These are phyloP conservation scores for Epichloe glyceriae DNA, from an alignment of 2,329 filamentous ascomycete species.

Conservation along the genomic window DNA sequence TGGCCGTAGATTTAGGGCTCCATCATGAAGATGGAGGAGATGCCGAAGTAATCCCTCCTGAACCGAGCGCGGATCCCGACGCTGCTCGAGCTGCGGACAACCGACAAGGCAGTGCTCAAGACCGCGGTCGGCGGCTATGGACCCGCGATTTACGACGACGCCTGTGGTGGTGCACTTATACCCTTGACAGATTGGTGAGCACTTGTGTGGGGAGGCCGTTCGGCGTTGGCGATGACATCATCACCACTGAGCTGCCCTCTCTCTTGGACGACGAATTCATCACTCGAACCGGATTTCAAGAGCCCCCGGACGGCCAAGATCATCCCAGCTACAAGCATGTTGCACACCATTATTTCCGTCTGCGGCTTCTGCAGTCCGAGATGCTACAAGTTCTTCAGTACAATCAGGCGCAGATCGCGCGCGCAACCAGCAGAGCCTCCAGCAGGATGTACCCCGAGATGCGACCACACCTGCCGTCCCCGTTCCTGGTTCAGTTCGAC, in stretches of 20 bases:
- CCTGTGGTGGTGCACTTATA: slow-evolving; percentile 96
- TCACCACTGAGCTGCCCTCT: slow-evolving; percentile 90
- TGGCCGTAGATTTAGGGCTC: slow-evolving; percentile 82
- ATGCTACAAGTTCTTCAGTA: slow-evolving; percentile 89
- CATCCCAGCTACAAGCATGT: slow-evolving; percentile 81
- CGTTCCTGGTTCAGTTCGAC: slow-evolving; percentile 71
- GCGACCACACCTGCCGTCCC: slow-evolving; percentile 66
- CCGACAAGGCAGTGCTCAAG: slow-evolving; percentile 23
- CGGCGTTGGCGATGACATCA: slow-evolving; percentile 88
- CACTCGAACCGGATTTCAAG: slow-evolving; percentile 60
- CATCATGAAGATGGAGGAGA: slow-evolving; percentile 81
- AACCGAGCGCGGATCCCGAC: slow-evolving; percentile 22
- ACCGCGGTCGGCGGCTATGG: slow-evolving; percentile 63
- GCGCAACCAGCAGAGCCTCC: slow-evolving; percentile 49
- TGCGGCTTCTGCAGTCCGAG: slow-evolving; percentile 82
- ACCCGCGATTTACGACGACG: slow-evolving; percentile 73
- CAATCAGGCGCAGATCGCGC: slow-evolving; percentile 72
- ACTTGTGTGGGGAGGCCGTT: slow-evolving; percentile 89
- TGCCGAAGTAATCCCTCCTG: slow-evolving; percentile 40
- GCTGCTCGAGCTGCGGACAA: slow-evolving; percentile 10
- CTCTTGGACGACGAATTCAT: slow-evolving; percentile 80
- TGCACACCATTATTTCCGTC: slow-evolving; percentile 80
- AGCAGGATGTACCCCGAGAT: slow-evolving; percentile 58
- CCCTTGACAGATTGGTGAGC: slow-evolving; percentile 85
- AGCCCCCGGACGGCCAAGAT: slow-evolving; percentile 40